Conservation (phyloP, 352 stramenopile genomes). For the Globisporangium camurandrum region DNA sequence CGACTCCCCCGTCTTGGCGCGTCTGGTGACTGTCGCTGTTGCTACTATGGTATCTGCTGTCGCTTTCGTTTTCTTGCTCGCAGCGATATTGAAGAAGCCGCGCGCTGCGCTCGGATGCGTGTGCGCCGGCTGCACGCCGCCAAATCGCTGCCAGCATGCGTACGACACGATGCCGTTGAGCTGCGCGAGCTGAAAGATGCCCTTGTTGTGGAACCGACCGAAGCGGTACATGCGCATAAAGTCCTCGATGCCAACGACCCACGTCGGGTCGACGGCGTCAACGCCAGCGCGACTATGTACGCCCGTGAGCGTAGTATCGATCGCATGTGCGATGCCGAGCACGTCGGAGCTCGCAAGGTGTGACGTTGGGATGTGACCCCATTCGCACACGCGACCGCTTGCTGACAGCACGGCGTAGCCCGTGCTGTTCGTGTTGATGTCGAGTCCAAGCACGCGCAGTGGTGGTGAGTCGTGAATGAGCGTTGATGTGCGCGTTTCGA, state of each 20-base stretch:
- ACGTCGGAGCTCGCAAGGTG: conserved; percentile 61
- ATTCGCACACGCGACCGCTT: conserved; percentile 36
- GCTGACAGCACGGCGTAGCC: conserved; percentile 64
- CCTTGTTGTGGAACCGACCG: conserved; percentile 72
- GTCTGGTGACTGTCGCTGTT: neutral
- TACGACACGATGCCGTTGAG: conserved; percentile 84
- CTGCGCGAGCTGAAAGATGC: conserved; percentile 81
- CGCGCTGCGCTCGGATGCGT: conserved; percentile 73
- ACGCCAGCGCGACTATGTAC: conserved; percentile 15
- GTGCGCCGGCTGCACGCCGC: conserved; percentile 29
- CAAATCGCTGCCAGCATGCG: conserved; percentile 60
- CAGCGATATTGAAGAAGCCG: conserved; percentile 37
- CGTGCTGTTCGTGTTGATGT: conserved; percentile 84
- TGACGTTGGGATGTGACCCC: conserved; percentile 51
- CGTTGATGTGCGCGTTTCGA: conserved; percentile 14
- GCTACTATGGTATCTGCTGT: neutral
- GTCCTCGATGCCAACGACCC: conserved; percentile 77
- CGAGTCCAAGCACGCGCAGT: conserved; percentile 62
- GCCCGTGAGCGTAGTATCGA: conserved; percentile 31
- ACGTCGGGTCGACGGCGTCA: conserved; percentile 14
- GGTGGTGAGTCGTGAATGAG: conserved; percentile 22
- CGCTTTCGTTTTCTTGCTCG: conserved; percentile 19
- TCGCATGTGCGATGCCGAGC: conserved; percentile 43
- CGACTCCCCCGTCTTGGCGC: conserved; percentile 7
- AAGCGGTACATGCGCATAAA: conserved; percentile 81